Evolutionary conservation across 2,329 filamentous ascomycete genomes (phyloP), one percentile per base, ranked within the genome.

Genomic region (Periconia macrospinosa): DNA sequence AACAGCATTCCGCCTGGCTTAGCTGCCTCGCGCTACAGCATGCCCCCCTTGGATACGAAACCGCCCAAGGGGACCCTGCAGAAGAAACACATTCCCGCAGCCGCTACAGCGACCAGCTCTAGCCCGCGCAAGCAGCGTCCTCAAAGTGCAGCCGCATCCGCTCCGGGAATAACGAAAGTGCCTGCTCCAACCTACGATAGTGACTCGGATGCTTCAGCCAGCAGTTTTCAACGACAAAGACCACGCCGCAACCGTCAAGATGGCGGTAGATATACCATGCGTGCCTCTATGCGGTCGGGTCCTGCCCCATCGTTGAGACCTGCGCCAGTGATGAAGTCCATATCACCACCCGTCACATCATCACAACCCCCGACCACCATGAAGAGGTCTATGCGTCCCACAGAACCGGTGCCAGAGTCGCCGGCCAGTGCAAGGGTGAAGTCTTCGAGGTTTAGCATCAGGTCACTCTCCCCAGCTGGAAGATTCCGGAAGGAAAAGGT

Each of bases 161-260:
- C 50, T 11, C 50, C 52, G 2, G 58, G 54, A 17, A 66, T 61
- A 41, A 53, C 60, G 11, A 52, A 55, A 48, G 59, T 67, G 6
- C 51, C 70, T 11, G 62, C 48, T 5, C 64, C 63, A 15, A 69
- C 67, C 1, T 69, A 72, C 41, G 68, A 73, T n/a, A 71, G 76
- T 46, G 77, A 79, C 50, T 75, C 73, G 15, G 73, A 73, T 55
- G 77, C 77, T 35, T 81, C 79, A 3, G 78, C 74, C 19, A 96
- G 90, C 74, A 96, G 91, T 69, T 96, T 96, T 77, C 88, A 84
- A 66, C 87, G 90, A 27, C 55, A 59, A 30, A 61, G 83, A 56
- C 75, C 81, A 37, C 69, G 76, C 53, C 60, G 53, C 49, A 54
- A 46, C 55, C 52, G 56, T 2, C 69, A 52, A 49, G 64, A 79